Evolutionary conservation across 192 early-diverging fungal genomes (phyloP).

Genomic region (Coemansia biformis): DNA sequence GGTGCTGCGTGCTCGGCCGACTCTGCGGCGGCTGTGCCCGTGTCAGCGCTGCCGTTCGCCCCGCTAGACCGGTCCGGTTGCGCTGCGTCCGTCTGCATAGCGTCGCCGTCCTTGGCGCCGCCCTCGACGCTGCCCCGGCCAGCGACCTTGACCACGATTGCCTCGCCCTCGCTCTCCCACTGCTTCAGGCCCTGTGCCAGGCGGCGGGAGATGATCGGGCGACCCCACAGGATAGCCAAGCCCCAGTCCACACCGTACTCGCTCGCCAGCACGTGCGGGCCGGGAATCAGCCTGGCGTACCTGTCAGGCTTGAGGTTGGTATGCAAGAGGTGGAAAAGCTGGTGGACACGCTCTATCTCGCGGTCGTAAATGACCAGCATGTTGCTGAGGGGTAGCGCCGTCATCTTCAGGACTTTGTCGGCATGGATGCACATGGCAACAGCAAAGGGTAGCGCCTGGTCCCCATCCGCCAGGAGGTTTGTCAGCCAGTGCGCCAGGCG

Average conservation of each 20-base stretch:
- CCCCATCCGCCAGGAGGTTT: conserved; percentile 12
- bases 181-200: conserved; percentile 28
- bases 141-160: conserved; percentile 2
- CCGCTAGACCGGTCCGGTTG: too few relatives aligned
- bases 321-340: conserved; percentile 38
- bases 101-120: not conserved
- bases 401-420: conserved; percentile 24
- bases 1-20: too few relatives aligned
- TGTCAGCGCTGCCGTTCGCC: too few relatives aligned
- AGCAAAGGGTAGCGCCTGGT: conserved; percentile 20
- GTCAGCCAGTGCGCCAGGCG: conserved; percentile 42
- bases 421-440: conserved; percentile 39
- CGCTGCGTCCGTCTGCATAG: not conserved
- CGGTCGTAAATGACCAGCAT: conserved; percentile 41
- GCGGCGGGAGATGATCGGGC: conserved; percentile 24
- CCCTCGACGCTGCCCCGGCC: not conserved
- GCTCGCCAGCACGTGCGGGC: conserved; percentile 27
- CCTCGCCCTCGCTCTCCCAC: conserved; percentile 33
- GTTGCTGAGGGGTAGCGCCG: conserved; percentile 32
- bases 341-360: conserved; percentile 43
- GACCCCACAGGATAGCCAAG: conserved; percentile 40
- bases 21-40: too few relatives aligned
- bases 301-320: conserved; percentile 38
- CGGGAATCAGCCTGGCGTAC: conserved; percentile 34
- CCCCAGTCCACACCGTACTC: conserved; percentile 37